Conservation (phyloP, 108 stramenopile species). For the Nitzschia sp. region DNA sequence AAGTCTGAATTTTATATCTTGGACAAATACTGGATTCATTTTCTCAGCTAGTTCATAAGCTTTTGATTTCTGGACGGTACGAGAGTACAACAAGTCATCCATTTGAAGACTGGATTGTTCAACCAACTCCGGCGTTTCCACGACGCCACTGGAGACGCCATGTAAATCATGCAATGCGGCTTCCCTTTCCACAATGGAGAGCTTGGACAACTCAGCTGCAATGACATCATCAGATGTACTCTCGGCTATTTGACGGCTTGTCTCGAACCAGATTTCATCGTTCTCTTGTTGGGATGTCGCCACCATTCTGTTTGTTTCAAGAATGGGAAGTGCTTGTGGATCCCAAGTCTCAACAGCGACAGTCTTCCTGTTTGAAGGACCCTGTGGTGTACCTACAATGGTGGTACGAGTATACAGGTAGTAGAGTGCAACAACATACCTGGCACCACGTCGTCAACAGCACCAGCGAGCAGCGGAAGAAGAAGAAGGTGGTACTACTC, state of each 20-base stretch:
- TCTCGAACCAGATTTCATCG: background rate
- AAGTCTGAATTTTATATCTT: background rate
- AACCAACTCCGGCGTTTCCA: constrained; percentile 10
- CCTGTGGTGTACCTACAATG: too few relatives aligned
- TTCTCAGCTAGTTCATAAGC: constrained; percentile 5
- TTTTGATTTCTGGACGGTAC: background rate
- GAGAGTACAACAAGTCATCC: background rate
- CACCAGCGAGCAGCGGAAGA: too few relatives aligned
- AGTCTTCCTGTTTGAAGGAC: too few relatives aligned
- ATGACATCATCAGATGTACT: background rate
- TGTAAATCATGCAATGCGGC: constrained; percentile 13
- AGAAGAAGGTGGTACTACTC: too few relatives aligned
- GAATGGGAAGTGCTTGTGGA: too few relatives aligned
- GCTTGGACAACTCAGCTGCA: constrained; percentile 11
- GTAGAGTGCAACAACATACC: too few relatives aligned
- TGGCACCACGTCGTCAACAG: too few relatives aligned
- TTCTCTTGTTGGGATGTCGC: background rate
- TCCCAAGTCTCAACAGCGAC: too few relatives aligned
- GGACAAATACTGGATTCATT: constrained; percentile 1
- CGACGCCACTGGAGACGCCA: constrained; percentile 2
- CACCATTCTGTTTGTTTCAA: too few relatives aligned
- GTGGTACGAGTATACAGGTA: too few relatives aligned
- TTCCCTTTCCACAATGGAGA: constrained; percentile 17
- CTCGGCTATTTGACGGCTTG: background rate
- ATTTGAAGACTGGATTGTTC: background rate